Base-by-base conservation (phyloP, 768 basidiomycete genomes). In the Suillus occidentalis region DNA sequence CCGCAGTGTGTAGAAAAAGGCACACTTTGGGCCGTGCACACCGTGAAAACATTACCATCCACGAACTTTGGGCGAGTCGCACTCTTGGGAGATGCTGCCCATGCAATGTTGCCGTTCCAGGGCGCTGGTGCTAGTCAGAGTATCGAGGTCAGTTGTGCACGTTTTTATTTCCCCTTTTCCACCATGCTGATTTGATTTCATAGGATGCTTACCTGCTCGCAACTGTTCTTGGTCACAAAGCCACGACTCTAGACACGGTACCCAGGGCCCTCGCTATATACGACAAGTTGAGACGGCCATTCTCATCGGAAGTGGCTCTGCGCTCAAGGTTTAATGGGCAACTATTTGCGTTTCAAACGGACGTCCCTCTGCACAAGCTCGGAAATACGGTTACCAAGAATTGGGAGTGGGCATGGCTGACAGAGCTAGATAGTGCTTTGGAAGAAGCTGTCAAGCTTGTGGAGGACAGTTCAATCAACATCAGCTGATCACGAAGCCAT, bases 11-110 rank as follows among this genome's bases (percentile, higher is more conserved):
- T 85, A 25, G 82, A 85, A 4, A 79, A 76, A 55, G 80, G 85
- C 2, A 74, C 81, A 28, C 76, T 84, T 43, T 91, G 90, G 90
- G 87, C 87, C 0, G 82, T 92, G 37, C 86, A 90, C 70, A 82
- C 79, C 5, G 76, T 86, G 3, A 80, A 78, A 60, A 83, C 87
- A 7, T 72, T 91, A 25, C 77, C 77, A 0, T 78, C 85, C 9
- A 85, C 82, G 61, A 80, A 83, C 2, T 79, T 79, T n/a, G 86
- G 84, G 20, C 75, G 82, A 12, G 87, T 89, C 76, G 79, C 77
- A 70, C 64, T 83, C 16, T 56, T 83, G 9, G 81, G 82, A 0
- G 81, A 83, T 66, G 79, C 82, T 69, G 79, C 80, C 22, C 76
- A 79, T 43, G 76, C 74, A 2, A 81, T 82, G 80, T 65, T 77